These are phyloP conservation scores for Nyssa sinensis DNA, from an alignment of 148 eudicot species.

Conservation along the genomic window DNA sequence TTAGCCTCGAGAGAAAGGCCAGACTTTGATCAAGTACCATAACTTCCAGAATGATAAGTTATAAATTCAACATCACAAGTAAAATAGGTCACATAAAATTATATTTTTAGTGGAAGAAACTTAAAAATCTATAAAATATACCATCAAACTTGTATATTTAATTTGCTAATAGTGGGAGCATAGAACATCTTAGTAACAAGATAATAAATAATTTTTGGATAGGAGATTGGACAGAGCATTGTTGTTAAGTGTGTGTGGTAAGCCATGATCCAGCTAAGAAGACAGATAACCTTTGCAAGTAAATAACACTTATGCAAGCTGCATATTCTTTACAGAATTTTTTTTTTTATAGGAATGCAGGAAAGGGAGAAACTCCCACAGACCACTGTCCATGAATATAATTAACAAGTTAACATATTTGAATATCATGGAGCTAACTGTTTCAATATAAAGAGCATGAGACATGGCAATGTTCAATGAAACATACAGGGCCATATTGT, in stretches of 20 bases:
- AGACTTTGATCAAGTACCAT: no score
- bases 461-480: neutral
- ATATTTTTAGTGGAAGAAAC: no score
- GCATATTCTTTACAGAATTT: neutral
- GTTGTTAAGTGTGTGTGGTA: neutral
- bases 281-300: neutral
- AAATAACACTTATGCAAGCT: neutral
- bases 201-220: no score
- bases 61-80: no score
- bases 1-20: no score
- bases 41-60: no score
- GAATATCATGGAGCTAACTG: neutral
- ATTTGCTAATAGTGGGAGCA: no score
- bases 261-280: neutral
- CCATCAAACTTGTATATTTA: no score
- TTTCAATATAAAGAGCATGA: neutral
- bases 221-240: neutral
- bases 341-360: neutral
- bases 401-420: neutral
- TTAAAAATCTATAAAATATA: no score
- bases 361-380: neutral
- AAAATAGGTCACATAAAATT: no score
- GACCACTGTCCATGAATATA: neutral
- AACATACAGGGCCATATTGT: slow-evolving; percentile 94
- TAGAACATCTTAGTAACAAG: no score